These are phyloP conservation scores for Penicillium nordicum DNA, from an alignment of 2,329 filamentous ascomycete genomes.

Conservation along the genomic window DNA sequence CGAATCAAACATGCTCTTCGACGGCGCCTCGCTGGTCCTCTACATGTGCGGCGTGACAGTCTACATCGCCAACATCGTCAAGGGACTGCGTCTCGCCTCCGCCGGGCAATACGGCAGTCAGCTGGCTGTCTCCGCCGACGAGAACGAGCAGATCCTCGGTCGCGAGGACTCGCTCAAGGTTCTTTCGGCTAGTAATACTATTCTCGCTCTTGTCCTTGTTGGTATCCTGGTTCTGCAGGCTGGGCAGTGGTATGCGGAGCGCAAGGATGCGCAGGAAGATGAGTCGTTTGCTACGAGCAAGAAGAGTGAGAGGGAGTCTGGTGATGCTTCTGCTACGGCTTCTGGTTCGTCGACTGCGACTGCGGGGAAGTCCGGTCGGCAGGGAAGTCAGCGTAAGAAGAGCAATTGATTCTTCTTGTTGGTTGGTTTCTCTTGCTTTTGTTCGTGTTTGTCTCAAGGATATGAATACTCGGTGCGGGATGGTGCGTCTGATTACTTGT, in stretches of 20 bases:
- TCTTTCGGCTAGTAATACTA: constrained; percentile 90
- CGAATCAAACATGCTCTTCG: constrained; percentile 95
- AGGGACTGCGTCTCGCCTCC: constrained; percentile 81
- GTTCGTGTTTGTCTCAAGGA: background rate
- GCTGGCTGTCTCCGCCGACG: constrained; percentile 40
- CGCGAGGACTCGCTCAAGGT: constrained; percentile 89
- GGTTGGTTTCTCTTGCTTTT: background rate
- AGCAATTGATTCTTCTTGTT: constrained; percentile 15
- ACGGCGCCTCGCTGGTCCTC: constrained; percentile 67
- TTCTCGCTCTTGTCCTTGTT: constrained; percentile 85
- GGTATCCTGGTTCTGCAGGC: constrained; percentile 91
- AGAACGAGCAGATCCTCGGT: constrained; percentile 67
- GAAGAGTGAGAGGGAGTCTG: constrained; percentile 40
- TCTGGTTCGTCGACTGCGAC: constrained; percentile 11
- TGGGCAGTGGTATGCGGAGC: constrained; percentile 97
- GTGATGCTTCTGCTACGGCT: background rate
- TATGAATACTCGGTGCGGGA: background rate
- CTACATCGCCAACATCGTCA: constrained; percentile 94
- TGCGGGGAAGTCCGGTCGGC: constrained; percentile 13
- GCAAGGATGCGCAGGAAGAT: constrained; percentile 80
- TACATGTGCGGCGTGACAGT: constrained; percentile 86
- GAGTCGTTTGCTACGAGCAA: constrained; percentile 50
- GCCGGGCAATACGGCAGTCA: constrained; percentile 62
- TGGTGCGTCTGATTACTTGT: background rate
- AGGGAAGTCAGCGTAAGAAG: constrained; percentile 27